Percentiles rank a stretch among this genome's conserved stretches.
Conservation (phyloP, 2,329 filamentous ascomycete species). For the Aschersonia sp. region DNA sequence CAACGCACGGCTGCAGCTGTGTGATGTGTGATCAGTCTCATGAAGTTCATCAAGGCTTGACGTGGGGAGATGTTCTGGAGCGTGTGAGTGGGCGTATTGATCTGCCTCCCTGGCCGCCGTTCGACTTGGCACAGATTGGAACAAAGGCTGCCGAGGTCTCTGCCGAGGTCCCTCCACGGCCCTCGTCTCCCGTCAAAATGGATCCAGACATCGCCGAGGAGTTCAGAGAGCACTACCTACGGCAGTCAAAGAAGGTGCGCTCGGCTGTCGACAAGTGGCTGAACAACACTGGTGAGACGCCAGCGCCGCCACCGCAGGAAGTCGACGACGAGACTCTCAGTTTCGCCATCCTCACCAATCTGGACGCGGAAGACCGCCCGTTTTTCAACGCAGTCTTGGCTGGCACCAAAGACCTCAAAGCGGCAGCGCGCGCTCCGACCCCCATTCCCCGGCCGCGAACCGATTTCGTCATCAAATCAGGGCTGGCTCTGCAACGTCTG, state of each 20-base stretch:
- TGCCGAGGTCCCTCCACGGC: slow-evolving; percentile 43
- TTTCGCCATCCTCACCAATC: slow-evolving; percentile 84
- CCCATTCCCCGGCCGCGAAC: slow-evolving; percentile 51
- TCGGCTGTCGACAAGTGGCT: slow-evolving; percentile 88
- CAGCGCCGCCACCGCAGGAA: slow-evolving; percentile 66
- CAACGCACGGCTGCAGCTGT: slow-evolving; percentile 71
- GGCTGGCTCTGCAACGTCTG: slow-evolving; percentile 67
- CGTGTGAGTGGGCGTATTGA: slow-evolving; percentile 81
- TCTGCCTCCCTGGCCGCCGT: slow-evolving; percentile 78
- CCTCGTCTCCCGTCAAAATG: slow-evolving; percentile 54
- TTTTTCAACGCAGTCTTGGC: slow-evolving; percentile 70
- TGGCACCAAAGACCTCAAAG: slow-evolving; percentile 41
- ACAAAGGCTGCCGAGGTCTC: slow-evolving; percentile 44
- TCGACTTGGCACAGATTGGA: slow-evolving; percentile 53
- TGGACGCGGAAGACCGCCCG: slow-evolving; percentile 61
- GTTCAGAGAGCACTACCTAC: slow-evolving; percentile 81
- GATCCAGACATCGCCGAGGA: slow-evolving; percentile 92
- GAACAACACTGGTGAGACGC: slow-evolving; percentile 59
- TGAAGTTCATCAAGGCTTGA: slow-evolving; percentile 57
- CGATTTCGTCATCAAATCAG: slow-evolving; percentile 61
- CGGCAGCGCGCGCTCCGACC: slow-evolving; percentile 50
- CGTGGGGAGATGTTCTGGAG: slow-evolving; percentile 92
- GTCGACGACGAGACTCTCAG: slow-evolving; percentile 88
- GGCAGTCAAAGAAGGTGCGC: slow-evolving; percentile 84
- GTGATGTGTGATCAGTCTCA: slow-evolving; percentile 59